Percentiles rank a stretch among this genome's conserved stretches.
Conservation (phyloP, 228 moss, liverwort and hornwort species). For the Sphagnum fallax region DNA sequence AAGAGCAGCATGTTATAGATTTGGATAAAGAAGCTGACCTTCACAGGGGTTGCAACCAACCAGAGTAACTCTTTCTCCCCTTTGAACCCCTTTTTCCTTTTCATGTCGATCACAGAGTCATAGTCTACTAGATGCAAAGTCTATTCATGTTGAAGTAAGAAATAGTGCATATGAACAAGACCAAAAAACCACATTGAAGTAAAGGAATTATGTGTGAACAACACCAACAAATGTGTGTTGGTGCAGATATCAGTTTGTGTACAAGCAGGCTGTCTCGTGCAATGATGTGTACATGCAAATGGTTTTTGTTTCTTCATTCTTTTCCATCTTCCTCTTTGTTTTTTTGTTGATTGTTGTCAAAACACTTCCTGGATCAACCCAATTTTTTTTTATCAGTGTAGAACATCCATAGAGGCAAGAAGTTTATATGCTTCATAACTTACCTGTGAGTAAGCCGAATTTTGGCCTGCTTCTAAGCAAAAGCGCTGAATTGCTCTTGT, state of each 20-base stretch:
- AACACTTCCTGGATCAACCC: neutral
- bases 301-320: slow-evolving; percentile 12
- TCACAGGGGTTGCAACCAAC: slow-evolving; percentile 17
- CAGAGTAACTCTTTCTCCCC: slow-evolving; percentile 20
- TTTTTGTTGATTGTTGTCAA: neutral
- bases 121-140: neutral
- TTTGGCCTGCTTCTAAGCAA: too few species aligned
- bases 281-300: slow-evolving; percentile 64
- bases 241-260: slow-evolving; percentile 39
- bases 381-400: neutral
- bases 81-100: neutral
- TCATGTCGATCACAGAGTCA: neutral
- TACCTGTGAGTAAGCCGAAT: too few species aligned
- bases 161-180: neutral
- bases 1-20: slow-evolving; percentile 34
- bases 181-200: neutral
- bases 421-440: too few species aligned
- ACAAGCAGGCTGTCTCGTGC: slow-evolving; percentile 52
- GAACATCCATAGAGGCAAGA: neutral
- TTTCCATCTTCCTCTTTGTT: neutral
- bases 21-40: slow-evolving; percentile 24
- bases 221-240: neutral
- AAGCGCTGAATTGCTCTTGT: neutral
- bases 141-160: neutral
- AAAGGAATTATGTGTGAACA: neutral